These are phyloP conservation scores for Eutypa lata DNA, from an alignment of 2,329 filamentous ascomycete genomes.

Conservation along the genomic window DNA sequence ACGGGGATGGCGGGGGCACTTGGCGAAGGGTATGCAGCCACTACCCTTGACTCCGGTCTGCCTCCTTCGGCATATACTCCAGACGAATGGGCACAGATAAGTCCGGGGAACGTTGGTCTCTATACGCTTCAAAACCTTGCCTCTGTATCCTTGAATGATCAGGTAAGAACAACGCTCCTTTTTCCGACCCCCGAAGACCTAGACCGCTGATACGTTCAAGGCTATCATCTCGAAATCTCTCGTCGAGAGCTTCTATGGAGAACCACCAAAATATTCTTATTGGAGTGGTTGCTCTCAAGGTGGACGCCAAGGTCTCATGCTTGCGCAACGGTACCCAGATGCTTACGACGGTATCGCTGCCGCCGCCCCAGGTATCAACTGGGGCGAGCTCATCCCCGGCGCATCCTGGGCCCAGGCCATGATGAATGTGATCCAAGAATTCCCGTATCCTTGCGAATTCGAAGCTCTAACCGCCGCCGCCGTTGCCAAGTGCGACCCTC, in stretches of 20 bases:
- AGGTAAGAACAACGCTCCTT: slow-evolving; percentile 5
- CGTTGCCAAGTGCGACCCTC: slow-evolving; percentile 39
- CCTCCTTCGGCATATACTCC: slow-evolving; percentile 8
- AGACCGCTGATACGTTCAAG: slow-evolving; percentile 13
- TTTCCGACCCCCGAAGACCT: not conserved
- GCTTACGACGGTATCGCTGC: slow-evolving; percentile 54
- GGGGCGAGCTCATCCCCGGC: slow-evolving; percentile 27
- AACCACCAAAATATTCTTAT: slow-evolving; percentile 42
- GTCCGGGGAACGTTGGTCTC: slow-evolving; percentile 22
- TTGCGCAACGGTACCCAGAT: slow-evolving; percentile 48
- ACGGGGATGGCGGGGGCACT: slow-evolving; percentile 15
- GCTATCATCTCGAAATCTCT: slow-evolving; percentile 41
- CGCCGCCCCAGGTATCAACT: slow-evolving; percentile 38
- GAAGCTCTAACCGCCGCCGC: slow-evolving; percentile 32
- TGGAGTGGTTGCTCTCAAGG: slow-evolving; percentile 49
- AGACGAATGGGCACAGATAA: slow-evolving; percentile 11
- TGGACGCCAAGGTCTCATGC: slow-evolving; percentile 52
- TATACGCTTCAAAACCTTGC: slow-evolving; percentile 25
- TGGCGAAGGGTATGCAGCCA: slow-evolving; percentile 22
- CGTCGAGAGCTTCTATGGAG: slow-evolving; percentile 36
- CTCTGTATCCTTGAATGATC: slow-evolving; percentile 23
- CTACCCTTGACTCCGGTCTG: slow-evolving; percentile 24
- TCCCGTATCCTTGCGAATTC: slow-evolving; percentile 36
- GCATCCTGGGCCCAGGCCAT: slow-evolving; percentile 30
- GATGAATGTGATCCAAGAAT: slow-evolving; percentile 23